These are phyloP conservation scores for Fusarium nelsonii DNA, from an alignment of 2,329 filamentous ascomycete genomes.

Conservation along the genomic window DNA sequence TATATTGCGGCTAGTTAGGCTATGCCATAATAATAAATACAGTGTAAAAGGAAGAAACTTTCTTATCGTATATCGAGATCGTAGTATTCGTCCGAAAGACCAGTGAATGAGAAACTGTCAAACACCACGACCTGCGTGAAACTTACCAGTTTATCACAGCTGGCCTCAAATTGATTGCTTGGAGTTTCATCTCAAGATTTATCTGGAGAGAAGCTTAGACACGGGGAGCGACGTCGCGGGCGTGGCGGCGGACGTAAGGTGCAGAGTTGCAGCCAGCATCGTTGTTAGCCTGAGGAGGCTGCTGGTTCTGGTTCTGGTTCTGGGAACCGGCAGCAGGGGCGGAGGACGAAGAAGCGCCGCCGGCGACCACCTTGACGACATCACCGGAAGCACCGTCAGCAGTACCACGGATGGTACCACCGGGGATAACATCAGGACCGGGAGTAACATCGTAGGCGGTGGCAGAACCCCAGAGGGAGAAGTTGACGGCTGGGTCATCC, in stretches of 20 bases:
- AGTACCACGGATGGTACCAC: constrained; percentile 23
- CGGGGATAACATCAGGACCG: constrained; percentile 20
- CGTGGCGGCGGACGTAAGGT: constrained; percentile 18
- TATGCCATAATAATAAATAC: constrained; percentile 6
- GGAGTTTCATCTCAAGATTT: background rate
- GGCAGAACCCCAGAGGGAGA: constrained; percentile 15
- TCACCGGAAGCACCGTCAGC: constrained; percentile 10
- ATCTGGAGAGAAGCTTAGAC: background rate
- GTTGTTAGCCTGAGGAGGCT: background rate
- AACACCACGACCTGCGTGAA: constrained; percentile 27
- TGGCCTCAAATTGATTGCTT: constrained; percentile 1
- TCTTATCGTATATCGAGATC: background rate
- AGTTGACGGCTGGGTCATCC: constrained; percentile 22
- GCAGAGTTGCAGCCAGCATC: background rate
- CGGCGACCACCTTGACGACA: constrained; percentile 15
- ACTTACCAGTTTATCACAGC: constrained; percentile 4
- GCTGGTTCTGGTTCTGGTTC: background rate
- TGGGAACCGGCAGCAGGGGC: constrained; percentile 4
- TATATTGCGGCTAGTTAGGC: background rate
- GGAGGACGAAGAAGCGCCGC: constrained; percentile 4
- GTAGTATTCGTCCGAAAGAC: background rate
- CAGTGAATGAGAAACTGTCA: constrained; percentile 9
- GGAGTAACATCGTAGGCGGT: constrained; percentile 19
- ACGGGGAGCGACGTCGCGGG: constrained; percentile 1
- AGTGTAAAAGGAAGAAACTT: background rate